Conservation (phyloP, 2,329 filamentous ascomycete genomes). For the Aspergillus novofumigatus region DNA sequence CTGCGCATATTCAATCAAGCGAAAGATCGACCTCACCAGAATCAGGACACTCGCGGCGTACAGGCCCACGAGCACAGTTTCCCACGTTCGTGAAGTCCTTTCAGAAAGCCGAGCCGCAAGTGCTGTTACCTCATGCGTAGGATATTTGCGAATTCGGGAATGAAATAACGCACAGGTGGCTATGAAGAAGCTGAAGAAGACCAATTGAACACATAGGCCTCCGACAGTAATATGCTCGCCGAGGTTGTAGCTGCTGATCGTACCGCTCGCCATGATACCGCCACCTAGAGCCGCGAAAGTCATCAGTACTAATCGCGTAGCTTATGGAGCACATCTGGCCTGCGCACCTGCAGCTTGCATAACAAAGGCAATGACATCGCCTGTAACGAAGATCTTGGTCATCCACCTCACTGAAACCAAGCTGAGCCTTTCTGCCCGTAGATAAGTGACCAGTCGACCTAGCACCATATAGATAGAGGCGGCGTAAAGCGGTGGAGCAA, state of each 20-base stretch:
- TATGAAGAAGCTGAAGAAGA: slow-evolving; percentile 56
- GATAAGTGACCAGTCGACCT: slow-evolving; percentile 30
- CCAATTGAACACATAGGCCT: slow-evolving; percentile 55
- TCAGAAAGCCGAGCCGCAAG: slow-evolving; percentile 4
- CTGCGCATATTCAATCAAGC: slow-evolving; percentile 28
- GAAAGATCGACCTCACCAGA: slow-evolving; percentile 27
- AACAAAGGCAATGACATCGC: slow-evolving; percentile 32
- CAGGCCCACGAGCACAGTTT: background rate
- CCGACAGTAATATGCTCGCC: slow-evolving; percentile 46
- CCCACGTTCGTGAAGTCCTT: slow-evolving; percentile 6
- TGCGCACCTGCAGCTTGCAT: slow-evolving; percentile 25
- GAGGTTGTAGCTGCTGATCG: slow-evolving; percentile 3
- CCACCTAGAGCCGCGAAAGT: slow-evolving; percentile 7
- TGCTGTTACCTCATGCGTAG: slow-evolving; percentile 15
- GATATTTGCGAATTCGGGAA: slow-evolving; percentile 32
- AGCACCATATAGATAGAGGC: slow-evolving; percentile 39
- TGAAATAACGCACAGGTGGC: slow-evolving; percentile 49
- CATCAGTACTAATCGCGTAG: slow-evolving; percentile 1
- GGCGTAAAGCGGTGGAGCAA: slow-evolving; percentile 40
- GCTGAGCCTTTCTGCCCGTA: slow-evolving; percentile 29
- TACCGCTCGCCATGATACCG: slow-evolving; percentile 13
- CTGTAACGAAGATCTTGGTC: slow-evolving; percentile 34
- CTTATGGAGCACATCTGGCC: background rate
- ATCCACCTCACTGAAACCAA: slow-evolving; percentile 31
- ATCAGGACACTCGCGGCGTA: slow-evolving; percentile 25